Percentiles rank a stretch among this genome's conserved stretches.
phyloP scores from a whole-genome alignment of 2,329 filamentous ascomycete genomes.

The Venturia effusa region DNA sequence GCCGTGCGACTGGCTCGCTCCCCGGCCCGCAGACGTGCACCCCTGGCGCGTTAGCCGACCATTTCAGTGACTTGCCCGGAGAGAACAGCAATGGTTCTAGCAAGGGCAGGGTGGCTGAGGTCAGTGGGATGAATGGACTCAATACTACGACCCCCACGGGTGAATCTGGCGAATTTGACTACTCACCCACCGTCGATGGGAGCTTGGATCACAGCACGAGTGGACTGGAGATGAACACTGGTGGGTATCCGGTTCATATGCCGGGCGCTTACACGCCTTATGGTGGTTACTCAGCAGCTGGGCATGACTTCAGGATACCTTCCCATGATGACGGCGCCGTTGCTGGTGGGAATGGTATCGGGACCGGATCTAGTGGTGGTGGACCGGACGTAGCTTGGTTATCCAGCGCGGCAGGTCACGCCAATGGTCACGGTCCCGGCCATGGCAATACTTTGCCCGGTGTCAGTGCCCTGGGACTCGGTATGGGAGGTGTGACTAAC shows the following conservation, averaged over 20 bases:
- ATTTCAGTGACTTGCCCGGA: neutral
- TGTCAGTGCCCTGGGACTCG: neutral
- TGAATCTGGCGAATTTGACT: neutral
- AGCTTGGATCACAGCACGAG: neutral
- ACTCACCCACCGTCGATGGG: neutral
- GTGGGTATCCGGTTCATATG: neutral
- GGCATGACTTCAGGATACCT: neutral
- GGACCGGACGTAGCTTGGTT: neutral
- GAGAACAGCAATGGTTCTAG: neutral
- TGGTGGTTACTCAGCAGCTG: neutral
- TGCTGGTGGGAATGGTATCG: neutral
- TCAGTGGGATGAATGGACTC: neutral
- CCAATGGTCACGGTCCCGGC: neutral
- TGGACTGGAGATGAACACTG: neutral
- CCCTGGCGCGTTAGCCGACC: neutral
- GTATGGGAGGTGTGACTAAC: neutral
- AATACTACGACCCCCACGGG: neutral
- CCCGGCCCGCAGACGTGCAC: neutral
- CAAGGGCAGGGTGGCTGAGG: neutral
- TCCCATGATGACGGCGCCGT: neutral
- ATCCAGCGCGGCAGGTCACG: neutral
- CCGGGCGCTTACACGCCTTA: neutral
- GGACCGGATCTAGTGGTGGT: neutral
- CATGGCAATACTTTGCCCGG: neutral
- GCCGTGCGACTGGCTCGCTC: neutral